These are phyloP conservation scores for Bruguiera parviflora DNA, from an alignment of 345 rosid genomes.

Conservation along the genomic window DNA sequence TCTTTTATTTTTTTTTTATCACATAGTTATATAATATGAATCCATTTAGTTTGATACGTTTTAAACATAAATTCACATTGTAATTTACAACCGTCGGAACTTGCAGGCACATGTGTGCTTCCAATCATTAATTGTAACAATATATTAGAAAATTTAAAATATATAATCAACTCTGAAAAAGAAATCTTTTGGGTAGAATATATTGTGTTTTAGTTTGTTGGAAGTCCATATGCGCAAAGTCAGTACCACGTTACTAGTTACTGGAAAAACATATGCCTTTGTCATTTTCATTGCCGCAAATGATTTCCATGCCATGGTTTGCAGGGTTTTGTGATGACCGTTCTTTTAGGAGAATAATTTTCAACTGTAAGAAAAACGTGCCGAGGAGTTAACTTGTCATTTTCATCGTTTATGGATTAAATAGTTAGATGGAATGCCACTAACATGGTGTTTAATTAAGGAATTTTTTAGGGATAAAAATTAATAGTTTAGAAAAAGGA, in stretches of 20 bases:
- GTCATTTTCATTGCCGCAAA: constrained; percentile 7
- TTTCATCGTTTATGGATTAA: constrained; percentile 6
- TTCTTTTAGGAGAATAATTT: background rate
- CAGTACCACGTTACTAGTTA: background rate
- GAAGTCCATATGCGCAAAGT: too few species aligned
- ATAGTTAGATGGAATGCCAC: background rate
- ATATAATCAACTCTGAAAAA: too few species aligned
- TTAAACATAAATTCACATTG: too few species aligned
- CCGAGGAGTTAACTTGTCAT: constrained; percentile 20
- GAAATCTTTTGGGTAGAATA: too few species aligned
- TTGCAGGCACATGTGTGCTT: too few species aligned
- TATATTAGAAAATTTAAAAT: too few species aligned
- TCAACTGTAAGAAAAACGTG: background rate
- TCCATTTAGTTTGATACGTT: too few species aligned
- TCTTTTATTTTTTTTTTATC: too few species aligned
- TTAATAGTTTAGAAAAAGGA: background rate
- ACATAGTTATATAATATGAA: too few species aligned
- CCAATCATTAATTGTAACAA: too few species aligned
- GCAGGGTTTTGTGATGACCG: background rate
- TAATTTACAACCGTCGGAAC: too few species aligned
- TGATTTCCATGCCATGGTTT: background rate
- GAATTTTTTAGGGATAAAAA: background rate
- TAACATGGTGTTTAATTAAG: background rate
- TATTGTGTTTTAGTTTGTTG: too few species aligned
- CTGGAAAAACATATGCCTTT: background rate